Percentiles rank a stretch among this genome's conserved stretches.
phyloP scores from a whole-genome alignment of 352 stramenopile genomes.

The Phytophthora constricta region DNA sequence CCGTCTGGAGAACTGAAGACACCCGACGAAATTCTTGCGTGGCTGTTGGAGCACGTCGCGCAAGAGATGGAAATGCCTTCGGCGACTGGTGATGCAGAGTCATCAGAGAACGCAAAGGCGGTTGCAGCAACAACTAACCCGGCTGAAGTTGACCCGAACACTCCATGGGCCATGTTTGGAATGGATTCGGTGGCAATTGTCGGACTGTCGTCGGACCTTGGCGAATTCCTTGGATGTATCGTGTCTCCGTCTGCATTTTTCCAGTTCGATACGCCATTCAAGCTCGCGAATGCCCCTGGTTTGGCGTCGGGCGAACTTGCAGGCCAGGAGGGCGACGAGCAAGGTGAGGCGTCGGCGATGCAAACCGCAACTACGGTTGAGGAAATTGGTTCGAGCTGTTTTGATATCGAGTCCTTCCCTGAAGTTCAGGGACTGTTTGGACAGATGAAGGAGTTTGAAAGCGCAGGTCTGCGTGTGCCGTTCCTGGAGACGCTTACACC shows the following conservation, averaged over 20 bases:
- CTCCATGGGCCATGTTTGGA: constrained; percentile 67
- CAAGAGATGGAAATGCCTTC: constrained; percentile 48
- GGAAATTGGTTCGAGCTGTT: constrained; percentile 73
- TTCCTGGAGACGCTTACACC: constrained; percentile 76
- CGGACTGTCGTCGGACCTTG: constrained; percentile 64
- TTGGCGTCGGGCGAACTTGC: constrained; percentile 64
- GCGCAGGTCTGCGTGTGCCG: constrained; percentile 69
- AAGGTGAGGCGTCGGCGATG: constrained; percentile 11
- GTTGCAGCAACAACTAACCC: constrained; percentile 18
- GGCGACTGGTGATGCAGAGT: constrained; percentile 12
- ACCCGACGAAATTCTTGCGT: constrained; percentile 71
- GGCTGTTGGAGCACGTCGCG: constrained; percentile 69
- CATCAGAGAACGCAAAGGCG: constrained; percentile 10
- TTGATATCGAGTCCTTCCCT: constrained; percentile 67
- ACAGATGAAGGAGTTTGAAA: constrained; percentile 81
- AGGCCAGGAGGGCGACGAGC: constrained; percentile 37
- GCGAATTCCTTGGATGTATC: constrained; percentile 73
- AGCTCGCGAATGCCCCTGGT: constrained; percentile 63
- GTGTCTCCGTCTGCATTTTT: constrained; percentile 76
- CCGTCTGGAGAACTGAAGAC: constrained; percentile 56
- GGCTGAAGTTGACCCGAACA: constrained; percentile 55
- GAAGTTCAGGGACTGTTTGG: constrained; percentile 67
- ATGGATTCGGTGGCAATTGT: constrained; percentile 78
- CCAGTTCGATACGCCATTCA: constrained; percentile 69
- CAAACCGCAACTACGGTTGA: constrained; percentile 54